Percentiles rank a stretch among this genome's conserved stretches.
phyloP scores from a whole-genome alignment of 805 yeast species.

The Candida peoriensis region DNA sequence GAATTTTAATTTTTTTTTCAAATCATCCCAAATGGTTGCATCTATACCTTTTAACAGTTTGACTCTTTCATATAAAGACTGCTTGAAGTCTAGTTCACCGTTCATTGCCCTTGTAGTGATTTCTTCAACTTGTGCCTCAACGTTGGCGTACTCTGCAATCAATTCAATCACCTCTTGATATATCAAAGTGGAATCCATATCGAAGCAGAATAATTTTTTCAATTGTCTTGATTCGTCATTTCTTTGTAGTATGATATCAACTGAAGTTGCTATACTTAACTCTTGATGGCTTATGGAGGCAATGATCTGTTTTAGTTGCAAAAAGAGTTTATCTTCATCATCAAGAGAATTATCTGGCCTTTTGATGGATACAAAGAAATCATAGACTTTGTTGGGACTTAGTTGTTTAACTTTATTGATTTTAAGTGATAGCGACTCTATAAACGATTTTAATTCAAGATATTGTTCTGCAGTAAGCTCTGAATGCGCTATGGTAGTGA shows the following conservation, averaged over 20 bases:
- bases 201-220: conserved; percentile 72
- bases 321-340: conserved; percentile 6
- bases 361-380: conserved; percentile 23
- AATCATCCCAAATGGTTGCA: conserved; percentile 70
- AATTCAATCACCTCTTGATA: conserved; percentile 95
- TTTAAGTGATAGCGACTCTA: conserved; percentile 27
- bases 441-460: conserved; percentile 20
- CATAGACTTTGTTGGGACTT: conserved; percentile 34
- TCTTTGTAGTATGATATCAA: conserved; percentile 42
- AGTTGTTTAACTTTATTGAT: conserved; percentile 25
- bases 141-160: conserved; percentile 90
- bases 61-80: conserved; percentile 73
- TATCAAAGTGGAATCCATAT: conserved; percentile 96
- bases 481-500: conserved; percentile 26
- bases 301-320: conserved; percentile 2
- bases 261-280: conserved; percentile 5
- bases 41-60: conserved; percentile 77
- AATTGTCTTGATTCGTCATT: conserved; percentile 28
- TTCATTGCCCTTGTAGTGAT: conserved; percentile 96
- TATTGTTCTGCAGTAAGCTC: conserved; percentile 15
- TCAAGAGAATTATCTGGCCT: conserved; percentile 16
- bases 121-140: conserved; percentile 79
- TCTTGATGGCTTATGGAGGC: background rate
- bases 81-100: conserved; percentile 88
- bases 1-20: conserved; percentile 61